Evolutionary conservation across 495 filamentous ascomycete genomes (phyloP), one percentile per base, ranked within the genome.

Genomic region (Trichodelitschia bisporula): DNA sequence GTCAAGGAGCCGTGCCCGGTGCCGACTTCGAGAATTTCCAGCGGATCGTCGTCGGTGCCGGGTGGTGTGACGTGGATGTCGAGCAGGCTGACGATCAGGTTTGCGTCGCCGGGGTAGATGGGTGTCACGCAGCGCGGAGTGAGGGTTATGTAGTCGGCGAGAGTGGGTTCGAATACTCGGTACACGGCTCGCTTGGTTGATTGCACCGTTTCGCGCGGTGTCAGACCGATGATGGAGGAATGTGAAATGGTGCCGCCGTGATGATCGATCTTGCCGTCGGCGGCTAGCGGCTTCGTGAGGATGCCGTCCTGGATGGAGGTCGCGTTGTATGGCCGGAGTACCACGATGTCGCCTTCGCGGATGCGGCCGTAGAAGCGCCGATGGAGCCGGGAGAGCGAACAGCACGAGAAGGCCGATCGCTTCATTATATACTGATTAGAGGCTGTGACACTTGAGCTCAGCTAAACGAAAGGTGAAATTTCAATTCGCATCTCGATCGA

Each of bases 21-120:
- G 4, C 77, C 77, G 21, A 74, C 75, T 48, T 84, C 77, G 19
- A 84, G 65, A 21, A 83, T 72, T 40, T 82, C 72, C 0, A 78
- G 36, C 5, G 51, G 51, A 4, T 38, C 28, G 0, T 38, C 31
- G n/a, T 31, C 19, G 12, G 33, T 30, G 11, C 30, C 38, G 9
- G 58, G 48, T 13, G 55, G 42, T 11, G 53, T 39, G 27, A 62
- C 56, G 39, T 82, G 68, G 26, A 84, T 58, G 40, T 83, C 77
- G 18, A 84, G 61, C 15, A 82, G 56, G 11, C 64, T 68, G 19
- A 73, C 67, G 25, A 84, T 79, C 13, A 73, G 39, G 37, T 63
- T 66, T 20, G 71, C 72, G 46, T 82, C 75, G 20, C 59, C 57
- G 3, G 69, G 61, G 38, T 82, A 83, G 29, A 84, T 69, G 37